Base-by-base conservation (phyloP, 2,329 filamentous ascomycete genomes). In the Penicillium hordei region DNA sequence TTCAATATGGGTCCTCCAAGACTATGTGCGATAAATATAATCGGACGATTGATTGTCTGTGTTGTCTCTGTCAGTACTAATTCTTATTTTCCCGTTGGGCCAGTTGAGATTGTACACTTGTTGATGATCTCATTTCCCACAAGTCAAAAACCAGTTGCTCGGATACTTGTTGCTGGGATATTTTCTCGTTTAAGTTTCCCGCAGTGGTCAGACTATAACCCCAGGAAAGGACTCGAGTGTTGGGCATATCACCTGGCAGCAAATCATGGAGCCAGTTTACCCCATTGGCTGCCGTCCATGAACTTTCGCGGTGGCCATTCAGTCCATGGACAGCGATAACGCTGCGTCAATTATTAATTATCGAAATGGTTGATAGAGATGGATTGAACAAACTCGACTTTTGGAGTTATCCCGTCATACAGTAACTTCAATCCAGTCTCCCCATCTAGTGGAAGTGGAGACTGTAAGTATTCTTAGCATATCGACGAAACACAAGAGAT, bases 1-100 rank as follows among this genome's bases (percentile, higher is more conserved):
- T 72, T 65, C 17, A 68, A 67, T 10, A 72, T 59, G 8, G 66
- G 60, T 1, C 71, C 69, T 3, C 70, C 71, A 9, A 71, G 55
- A 43, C 69, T 71, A 52, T 73, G 69, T 10, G 57, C 59, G 21
- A 73, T 61, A 42, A 72, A 73, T 2, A 72, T 64, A 25, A 73
- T 65, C 1, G 69, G 68, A n/a, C 62, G 65, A 21, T 58, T 45
- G 15, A 53, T 55, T 62, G 67, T 63, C 57, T 59, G 52, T 15
- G 45, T 19, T 50, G 34, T 27, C 42, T 39, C 5, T 9, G 29
- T 51, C 12, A 38, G 43, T 25, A 4, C 19, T 17, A 13, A 25
- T 25, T 31, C 13, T 10, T n/a, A 5, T 21, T 13, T 29, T 2
- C n/a, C 4, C 12, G 13, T 25, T 13, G 8, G 13, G 8, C 10